Base-by-base conservation (phyloP, 208 protist species). In the Leishmania lainsoni region DNA sequence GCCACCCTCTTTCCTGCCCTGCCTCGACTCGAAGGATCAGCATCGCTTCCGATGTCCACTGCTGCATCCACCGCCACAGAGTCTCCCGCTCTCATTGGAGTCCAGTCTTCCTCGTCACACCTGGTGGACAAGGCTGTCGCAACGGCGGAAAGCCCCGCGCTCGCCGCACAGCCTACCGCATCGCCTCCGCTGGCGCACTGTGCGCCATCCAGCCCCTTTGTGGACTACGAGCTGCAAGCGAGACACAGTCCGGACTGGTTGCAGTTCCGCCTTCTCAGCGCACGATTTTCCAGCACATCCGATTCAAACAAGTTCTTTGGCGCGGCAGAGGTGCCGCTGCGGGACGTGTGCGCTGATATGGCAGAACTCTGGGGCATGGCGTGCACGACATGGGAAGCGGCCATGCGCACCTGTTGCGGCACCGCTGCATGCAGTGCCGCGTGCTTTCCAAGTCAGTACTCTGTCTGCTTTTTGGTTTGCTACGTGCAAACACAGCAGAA, bases 401-500 rank as follows among this genome's bases (percentile, higher is more conserved):
- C 63, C 10, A 45, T 83, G 63, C 68, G 51, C 0, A 51, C 74
- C 51, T n/a, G 12, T 0, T 58, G 20, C 6, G 49, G 0, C 14
- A 29, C 35, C 39, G 20, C 48, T 32, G 5, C 42, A 26, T 65
- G 29, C 65, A 71, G 2, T 0, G 16, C 52, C 45, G 29, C 45
- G 8, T 1, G n/a, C 48, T 29, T 61, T 29, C 48, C 29, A n/a
- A 16, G n/a, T 35, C 74, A 45, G 16, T 14, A 85, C 17, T 73
- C 71, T 9, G 77, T 81, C 20, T 81, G 76, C 14, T 90, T 93
- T 54, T 58, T 94, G 20, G 80, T 96, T n/a, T 75, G 82, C 17
- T 93, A 88, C 70, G 82, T 84, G 6, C 88, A 96, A 58, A 90
- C 88, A n/a, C 86, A 82, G 51, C 79, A 92, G 68, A 72, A 56